Percentiles rank a stretch among this genome's conserved stretches.
phyloP scores from a whole-genome alignment of 306 rosid genomes.

The Cucumis melo region DNA sequence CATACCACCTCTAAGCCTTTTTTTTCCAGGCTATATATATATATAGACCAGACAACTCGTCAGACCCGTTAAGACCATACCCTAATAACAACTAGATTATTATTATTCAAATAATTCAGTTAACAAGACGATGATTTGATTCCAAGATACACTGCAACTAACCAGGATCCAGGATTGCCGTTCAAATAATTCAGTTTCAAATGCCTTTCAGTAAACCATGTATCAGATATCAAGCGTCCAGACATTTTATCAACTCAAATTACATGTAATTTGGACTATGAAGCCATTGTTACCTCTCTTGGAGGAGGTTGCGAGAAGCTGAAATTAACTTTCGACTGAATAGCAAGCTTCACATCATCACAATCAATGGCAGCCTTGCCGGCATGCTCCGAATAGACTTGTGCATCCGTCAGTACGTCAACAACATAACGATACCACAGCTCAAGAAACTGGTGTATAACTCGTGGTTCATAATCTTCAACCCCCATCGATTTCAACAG shows the following conservation, averaged over 20 bases:
- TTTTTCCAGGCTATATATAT: not conserved
- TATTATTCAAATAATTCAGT: too few relatives aligned
- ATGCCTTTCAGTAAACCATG: not conserved
- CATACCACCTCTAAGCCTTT: not conserved
- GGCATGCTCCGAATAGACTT: conserved; percentile 88
- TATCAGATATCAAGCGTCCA: not conserved
- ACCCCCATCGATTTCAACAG: conserved; percentile 83
- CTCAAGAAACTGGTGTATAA: conserved; percentile 74
- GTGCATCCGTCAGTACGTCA: conserved; percentile 77
- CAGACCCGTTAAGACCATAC: too few relatives aligned
- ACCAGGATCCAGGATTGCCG: not conserved
- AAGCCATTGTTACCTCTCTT: conserved; percentile 53
- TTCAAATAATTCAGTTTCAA: not conserved
- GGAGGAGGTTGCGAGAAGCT: conserved; percentile 98
- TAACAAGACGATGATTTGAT: not conserved
- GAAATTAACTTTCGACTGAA: conserved; percentile 78
- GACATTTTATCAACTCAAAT: not conserved
- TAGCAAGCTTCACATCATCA: conserved; percentile 84
- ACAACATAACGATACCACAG: conserved; percentile 89
- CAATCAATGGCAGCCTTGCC: conserved; percentile 62
- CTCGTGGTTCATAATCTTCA: conserved; percentile 76
- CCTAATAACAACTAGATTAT: too few relatives aligned
- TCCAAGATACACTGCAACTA: not conserved
- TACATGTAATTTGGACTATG: not conserved
- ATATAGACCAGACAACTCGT: too few relatives aligned